Conservation (phyloP, 1,284 basidiomycete species). For the Puccinia coronata region DNA sequence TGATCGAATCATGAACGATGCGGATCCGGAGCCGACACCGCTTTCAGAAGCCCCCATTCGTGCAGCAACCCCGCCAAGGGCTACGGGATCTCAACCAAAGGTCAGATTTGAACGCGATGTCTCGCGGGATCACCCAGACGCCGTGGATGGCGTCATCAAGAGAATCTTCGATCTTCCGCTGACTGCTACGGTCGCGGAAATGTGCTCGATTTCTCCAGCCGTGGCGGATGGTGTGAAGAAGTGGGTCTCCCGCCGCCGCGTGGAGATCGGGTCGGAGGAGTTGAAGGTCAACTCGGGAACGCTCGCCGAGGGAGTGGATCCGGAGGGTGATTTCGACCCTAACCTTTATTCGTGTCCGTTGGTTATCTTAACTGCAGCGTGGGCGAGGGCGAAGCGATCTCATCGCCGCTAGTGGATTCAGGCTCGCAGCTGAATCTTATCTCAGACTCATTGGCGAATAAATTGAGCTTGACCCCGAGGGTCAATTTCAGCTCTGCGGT, state of each 20-base stretch:
- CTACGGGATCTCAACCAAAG: not conserved
- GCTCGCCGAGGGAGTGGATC: not conserved
- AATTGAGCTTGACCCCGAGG: not conserved
- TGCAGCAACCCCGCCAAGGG: too few species aligned
- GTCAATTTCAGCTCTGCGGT: not conserved
- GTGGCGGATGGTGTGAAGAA: not conserved
- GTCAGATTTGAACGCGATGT: not conserved
- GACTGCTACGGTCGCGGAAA: not conserved
- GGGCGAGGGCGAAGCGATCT: too few species aligned
- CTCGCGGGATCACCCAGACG: not conserved
- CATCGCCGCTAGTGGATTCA: not conserved
- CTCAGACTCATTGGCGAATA: not conserved
- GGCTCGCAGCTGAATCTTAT: not conserved
- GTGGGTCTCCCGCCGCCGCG: not conserved
- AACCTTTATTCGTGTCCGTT: not conserved
- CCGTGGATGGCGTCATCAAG: too few species aligned
- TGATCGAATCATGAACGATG: too few species aligned
- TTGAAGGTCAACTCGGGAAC: too few species aligned
- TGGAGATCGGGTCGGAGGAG: not conserved
- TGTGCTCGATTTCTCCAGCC: too few species aligned
- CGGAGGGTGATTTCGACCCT: not conserved
- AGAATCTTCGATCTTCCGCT: not conserved
- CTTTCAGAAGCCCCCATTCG: too few species aligned
- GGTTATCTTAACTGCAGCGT: too few species aligned
- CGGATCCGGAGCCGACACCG: too few species aligned